These are phyloP conservation scores for Pseudogymnoascus sp. DNA, from an alignment of 2,329 filamentous ascomycete genomes.

Conservation along the genomic window DNA sequence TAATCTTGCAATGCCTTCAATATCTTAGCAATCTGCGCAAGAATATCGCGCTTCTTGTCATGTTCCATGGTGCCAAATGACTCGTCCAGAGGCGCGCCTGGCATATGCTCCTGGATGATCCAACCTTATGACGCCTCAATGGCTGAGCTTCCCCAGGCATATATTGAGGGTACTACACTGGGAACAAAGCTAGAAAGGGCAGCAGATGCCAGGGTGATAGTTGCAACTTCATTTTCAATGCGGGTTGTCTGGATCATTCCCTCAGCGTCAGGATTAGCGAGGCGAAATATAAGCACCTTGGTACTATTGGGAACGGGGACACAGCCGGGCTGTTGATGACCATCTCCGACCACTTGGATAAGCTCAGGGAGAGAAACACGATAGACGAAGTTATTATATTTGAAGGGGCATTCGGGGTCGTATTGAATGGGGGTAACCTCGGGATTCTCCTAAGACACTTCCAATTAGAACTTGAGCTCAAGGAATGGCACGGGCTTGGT, in stretches of 20 bases:
- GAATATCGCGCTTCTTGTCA: conserved; percentile 23
- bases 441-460: conserved; percentile 7
- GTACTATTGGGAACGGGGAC: conserved; percentile 12
- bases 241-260: conserved; percentile 25
- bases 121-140: conserved; percentile 20
- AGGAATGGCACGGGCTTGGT: background rate
- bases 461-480: background rate
- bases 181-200: conserved; percentile 25
- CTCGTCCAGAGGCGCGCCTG: conserved; percentile 23
- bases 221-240: conserved; percentile 31
- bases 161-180: conserved; percentile 27
- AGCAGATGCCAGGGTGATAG: conserved; percentile 26
- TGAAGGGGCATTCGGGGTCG: conserved; percentile 28
- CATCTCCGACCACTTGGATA: too few species aligned
- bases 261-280: conserved; percentile 28
- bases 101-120: conserved; percentile 30
- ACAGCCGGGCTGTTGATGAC: too few species aligned
- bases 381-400: conserved; percentile 33
- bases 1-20: conserved; percentile 29
- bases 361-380: conserved; percentile 15
- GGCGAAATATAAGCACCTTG: conserved; percentile 19
- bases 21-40: conserved; percentile 28
- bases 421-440: conserved; percentile 27
- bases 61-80: conserved; percentile 22
- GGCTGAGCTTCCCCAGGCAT: conserved; percentile 26